phyloP scores from a whole-genome alignment of 352 stramenopile species.

The Phytophthora sp. region DNA sequence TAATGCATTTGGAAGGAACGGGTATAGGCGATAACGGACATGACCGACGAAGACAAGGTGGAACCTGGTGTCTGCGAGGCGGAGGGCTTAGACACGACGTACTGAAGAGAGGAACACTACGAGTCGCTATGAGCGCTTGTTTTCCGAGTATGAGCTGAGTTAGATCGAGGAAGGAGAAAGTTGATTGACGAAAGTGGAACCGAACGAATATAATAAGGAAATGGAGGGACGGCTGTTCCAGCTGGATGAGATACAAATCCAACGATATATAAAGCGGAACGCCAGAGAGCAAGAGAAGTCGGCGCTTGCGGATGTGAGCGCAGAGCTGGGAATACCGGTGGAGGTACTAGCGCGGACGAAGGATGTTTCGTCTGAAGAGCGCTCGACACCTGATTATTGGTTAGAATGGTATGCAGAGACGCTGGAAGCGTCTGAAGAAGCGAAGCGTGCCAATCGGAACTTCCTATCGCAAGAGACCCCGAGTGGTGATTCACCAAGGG shows the following conservation, averaged over 20 bases:
- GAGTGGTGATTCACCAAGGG: too few relatives aligned
- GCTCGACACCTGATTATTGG: neutral
- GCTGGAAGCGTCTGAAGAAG: neutral
- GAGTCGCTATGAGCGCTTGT: neutral
- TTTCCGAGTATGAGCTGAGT: neutral
- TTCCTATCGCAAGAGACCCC: too few relatives aligned
- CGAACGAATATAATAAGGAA: neutral
- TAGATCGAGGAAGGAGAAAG: neutral
- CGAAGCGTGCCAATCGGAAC: neutral
- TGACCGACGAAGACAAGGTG: too few relatives aligned
- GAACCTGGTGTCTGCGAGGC: too few relatives aligned
- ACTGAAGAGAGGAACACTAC: too few relatives aligned
- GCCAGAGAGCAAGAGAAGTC: neutral
- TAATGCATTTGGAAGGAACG: too few relatives aligned
- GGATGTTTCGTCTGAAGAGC: neutral
- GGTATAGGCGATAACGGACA: too few relatives aligned
- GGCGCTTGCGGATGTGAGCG: neutral
- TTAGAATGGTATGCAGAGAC: neutral
- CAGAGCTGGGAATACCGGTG: neutral
- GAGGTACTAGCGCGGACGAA: neutral
- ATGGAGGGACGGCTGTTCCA: neutral
- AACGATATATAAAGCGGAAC: neutral
- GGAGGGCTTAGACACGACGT: too few relatives aligned
- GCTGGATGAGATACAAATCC: too few relatives aligned
- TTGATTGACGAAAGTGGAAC: too few relatives aligned